Base-by-base conservation (phyloP, 257 asterid species). In the Craterostigma plantagineum region DNA sequence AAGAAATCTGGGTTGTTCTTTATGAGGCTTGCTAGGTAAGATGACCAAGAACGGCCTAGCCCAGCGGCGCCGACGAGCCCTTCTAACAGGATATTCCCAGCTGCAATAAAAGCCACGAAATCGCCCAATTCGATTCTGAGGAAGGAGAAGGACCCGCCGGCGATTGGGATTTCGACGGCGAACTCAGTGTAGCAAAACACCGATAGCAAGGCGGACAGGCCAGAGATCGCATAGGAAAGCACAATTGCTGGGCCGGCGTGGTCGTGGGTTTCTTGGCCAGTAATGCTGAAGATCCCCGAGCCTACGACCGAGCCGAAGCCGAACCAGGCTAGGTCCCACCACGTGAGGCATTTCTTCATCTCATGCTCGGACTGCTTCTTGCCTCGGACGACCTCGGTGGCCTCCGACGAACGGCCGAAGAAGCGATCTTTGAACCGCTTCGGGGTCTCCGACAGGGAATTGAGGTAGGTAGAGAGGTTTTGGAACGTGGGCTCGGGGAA, bases 241-340 rank as follows among this genome's bases (percentile, higher is more conserved):
- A 87, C 72, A 27, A 87, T 79, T 0, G 92, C 76, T 2, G 98
- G 98, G 1, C 98, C 95, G 0, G 98, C 95, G 47, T 64, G 37
- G 16, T 69, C 49, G 44, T 59, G 79, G 9, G 75, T 59, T 45
- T 87, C 98, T 34, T 69, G 92, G 2, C 98, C 98, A 6, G 98
- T 82, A 57, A 87, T 63, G 59, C 73, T 70, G 56, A 87, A 87
- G 9, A 87, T 87, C 1, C 98, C 98, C 38, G 95, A 82, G 11
- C 98, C 98, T 16, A 87, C 92, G 33, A 87, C 93, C 34, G 93
- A 68, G 36, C 98, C 98, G 54, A 87, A 82, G 0, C 83, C 95
- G 44, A 87, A 70, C 98, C 98, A 87, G 2, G 82, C 46, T 7
- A 87, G 70, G 65, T 87, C 98, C 91, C 93, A 87, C 98, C 95